phyloP scores from a whole-genome alignment of 257 asterid species.

The Gardenia jasminoides region DNA sequence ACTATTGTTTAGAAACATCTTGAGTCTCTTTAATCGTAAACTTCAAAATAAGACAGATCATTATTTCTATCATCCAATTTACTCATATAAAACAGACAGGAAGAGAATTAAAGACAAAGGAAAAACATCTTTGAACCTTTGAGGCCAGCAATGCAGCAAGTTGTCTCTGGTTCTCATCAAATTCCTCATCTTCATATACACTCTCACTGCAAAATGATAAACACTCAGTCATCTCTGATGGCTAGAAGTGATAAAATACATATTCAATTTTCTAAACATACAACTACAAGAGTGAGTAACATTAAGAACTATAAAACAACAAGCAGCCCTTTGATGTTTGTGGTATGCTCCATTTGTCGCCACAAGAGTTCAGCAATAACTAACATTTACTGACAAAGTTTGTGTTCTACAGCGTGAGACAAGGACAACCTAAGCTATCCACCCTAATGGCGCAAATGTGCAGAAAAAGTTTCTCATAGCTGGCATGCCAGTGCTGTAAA shows the following conservation, averaged over 20 bases:
- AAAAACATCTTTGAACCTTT: conserved; percentile 44
- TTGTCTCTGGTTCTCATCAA: conserved; percentile 22
- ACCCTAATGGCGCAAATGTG: neutral
- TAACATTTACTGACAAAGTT: neutral
- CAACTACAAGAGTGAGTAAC: neutral
- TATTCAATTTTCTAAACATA: neutral
- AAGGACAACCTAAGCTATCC: neutral
- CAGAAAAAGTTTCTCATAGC: neutral
- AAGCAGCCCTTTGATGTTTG: neutral
- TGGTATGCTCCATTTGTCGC: neutral
- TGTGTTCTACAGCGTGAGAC: neutral
- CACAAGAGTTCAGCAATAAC: neutral
- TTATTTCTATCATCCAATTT: neutral
- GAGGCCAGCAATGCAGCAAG: conserved; percentile 79
- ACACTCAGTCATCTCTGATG: neutral
- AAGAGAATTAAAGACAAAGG: neutral
- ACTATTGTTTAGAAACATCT: neutral
- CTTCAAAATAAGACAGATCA: neutral
- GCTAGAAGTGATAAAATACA: too few relatives aligned
- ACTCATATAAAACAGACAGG: neutral
- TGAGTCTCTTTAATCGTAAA: too few relatives aligned
- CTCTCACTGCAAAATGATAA: conserved; percentile 28
- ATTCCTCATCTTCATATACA: conserved; percentile 30
- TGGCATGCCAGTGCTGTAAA: neutral
- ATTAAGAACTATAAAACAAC: neutral